These are phyloP conservation scores for Trichomonas vaginalis DNA, from an alignment of 208 protist genomes.

Conservation along the genomic window DNA sequence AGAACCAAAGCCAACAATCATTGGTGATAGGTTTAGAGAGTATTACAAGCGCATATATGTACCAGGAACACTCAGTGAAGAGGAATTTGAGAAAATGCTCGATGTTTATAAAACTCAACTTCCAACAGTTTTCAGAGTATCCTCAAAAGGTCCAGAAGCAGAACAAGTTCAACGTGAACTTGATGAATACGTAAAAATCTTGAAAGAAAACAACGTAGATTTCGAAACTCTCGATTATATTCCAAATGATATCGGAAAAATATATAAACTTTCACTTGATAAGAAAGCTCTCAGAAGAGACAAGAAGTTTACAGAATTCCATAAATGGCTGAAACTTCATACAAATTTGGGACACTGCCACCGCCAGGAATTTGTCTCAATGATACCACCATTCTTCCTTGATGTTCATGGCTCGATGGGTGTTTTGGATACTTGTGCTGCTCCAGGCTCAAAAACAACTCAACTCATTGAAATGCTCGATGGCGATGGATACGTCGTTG, in stretches of 20 bases:
- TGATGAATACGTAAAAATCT: background rate
- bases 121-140: background rate
- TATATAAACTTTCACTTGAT: background rate
- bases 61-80: background rate
- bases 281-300: background rate
- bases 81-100: background rate
- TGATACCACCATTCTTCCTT: constrained; percentile 30
- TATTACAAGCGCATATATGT: background rate
- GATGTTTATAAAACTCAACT: background rate
- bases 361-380: constrained; percentile 26
- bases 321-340: background rate
- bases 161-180: background rate
- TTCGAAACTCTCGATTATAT: background rate
- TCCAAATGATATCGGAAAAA: background rate
- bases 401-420: background rate
- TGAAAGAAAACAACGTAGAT: background rate
- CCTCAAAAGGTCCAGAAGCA: background rate
- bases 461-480: constrained; percentile 29
- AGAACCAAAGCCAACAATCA: too few species aligned
- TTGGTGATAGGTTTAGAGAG: background rate
- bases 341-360: background rate
- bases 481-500: constrained; percentile 20
- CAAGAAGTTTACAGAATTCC: background rate
- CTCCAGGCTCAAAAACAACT: constrained; percentile 48
- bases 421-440: constrained; percentile 51